Conservation (phyloP, 2,329 filamentous ascomycete genomes). For the Diaporthe capsici region DNA sequence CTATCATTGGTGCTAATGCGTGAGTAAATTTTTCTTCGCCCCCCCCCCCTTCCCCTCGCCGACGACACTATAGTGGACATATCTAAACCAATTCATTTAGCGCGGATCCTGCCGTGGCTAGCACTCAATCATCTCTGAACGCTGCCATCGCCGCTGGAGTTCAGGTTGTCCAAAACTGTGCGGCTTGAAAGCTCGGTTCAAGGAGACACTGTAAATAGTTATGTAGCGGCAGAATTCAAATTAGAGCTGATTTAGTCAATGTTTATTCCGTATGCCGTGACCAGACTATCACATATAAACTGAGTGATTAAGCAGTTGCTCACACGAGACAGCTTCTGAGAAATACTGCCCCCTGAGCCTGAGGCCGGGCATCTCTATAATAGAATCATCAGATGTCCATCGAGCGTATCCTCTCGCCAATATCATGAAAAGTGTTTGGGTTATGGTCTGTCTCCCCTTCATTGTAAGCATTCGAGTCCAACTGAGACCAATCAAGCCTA, state of each 20-base stretch:
- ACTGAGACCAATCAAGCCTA: too few species aligned
- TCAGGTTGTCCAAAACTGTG: slow-evolving; percentile 13
- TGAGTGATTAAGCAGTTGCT: too few species aligned
- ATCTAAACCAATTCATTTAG: not conserved
- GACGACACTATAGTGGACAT: not conserved
- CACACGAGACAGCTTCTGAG: too few species aligned
- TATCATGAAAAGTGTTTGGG: too few species aligned
- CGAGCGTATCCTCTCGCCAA: too few species aligned
- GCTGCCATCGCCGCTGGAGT: slow-evolving; percentile 6
- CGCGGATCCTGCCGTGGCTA: slow-evolving; percentile 23
- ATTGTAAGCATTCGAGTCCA: too few species aligned
- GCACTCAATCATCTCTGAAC: slow-evolving; percentile 6
- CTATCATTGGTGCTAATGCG: slow-evolving; percentile 5
- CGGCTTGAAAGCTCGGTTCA: not conserved
- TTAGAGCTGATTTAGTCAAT: not conserved
- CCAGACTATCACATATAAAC: not conserved
- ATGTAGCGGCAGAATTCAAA: not conserved
- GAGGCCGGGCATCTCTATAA: too few species aligned
- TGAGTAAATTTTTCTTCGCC: not conserved
- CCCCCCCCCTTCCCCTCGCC: too few species aligned
- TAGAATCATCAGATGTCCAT: not conserved
- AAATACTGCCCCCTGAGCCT: not conserved
- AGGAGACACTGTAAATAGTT: not conserved
- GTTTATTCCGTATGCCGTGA: too few species aligned
- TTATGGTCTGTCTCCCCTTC: too few species aligned